Conservation (phyloP, 768 basidiomycete species). For the Neoboletus magnificus region DNA sequence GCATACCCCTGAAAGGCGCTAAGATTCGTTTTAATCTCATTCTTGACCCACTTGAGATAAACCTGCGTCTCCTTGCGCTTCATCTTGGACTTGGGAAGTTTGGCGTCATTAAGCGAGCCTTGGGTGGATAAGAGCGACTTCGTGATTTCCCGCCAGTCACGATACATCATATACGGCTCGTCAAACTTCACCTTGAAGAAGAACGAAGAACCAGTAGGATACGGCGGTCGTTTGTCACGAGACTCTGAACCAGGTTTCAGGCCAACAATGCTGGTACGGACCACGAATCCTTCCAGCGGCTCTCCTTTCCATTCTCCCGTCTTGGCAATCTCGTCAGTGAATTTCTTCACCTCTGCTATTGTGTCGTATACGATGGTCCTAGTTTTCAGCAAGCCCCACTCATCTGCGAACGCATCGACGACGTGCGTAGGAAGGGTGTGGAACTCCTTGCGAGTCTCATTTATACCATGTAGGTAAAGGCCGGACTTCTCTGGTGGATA, state of each 20-base stretch:
- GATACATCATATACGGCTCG: conserved; percentile 98
- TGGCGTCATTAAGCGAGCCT: conserved; percentile 28
- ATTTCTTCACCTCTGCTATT: conserved; percentile 64
- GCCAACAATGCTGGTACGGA: conserved; percentile 64
- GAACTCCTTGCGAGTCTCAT: conserved; percentile 64
- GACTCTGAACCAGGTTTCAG: conserved; percentile 35
- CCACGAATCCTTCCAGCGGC: conserved; percentile 91
- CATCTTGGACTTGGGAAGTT: conserved; percentile 63
- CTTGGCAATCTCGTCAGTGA: conserved; percentile 64
- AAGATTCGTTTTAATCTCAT: conserved; percentile 64
- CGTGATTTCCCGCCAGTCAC: conserved; percentile 95
- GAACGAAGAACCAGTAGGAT: conserved; percentile 77
- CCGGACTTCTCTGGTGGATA: conserved; percentile 83
- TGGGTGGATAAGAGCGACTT: conserved; percentile 58
- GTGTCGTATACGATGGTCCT: conserved; percentile 49
- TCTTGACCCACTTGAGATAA: conserved; percentile 82
- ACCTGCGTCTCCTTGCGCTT: conserved; percentile 70
- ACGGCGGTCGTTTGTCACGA: conserved; percentile 50
- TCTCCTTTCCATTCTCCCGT: conserved; percentile 81
- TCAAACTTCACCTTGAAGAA: conserved; percentile 99
- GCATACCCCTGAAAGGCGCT: conserved; percentile 57
- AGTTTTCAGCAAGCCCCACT: conserved; percentile 92
- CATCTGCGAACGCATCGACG: conserved; percentile 77
- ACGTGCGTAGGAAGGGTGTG: conserved; percentile 60
- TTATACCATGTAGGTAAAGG: conserved; percentile 91